phyloP scores from a whole-genome alignment of 2,329 filamentous ascomycete species.

The Capronia epimyces region DNA sequence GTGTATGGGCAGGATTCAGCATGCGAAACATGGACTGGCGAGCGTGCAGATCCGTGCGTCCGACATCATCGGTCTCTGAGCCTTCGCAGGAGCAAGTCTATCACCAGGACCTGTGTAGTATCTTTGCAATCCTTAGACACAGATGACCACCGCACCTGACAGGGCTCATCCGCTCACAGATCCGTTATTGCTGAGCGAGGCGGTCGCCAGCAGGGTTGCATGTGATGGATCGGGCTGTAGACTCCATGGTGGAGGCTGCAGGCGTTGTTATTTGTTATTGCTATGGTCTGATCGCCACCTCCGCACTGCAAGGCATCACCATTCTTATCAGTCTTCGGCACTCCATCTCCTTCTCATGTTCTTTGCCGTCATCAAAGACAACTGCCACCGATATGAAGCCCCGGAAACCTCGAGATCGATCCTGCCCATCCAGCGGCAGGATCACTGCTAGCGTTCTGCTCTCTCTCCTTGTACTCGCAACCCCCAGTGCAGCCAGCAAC shows the following conservation, averaged over 20 bases:
- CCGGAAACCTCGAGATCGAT: constrained; percentile 13
- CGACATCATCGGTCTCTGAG: constrained; percentile 1
- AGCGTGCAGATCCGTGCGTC: constrained; percentile 24
- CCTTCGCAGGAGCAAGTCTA: background rate
- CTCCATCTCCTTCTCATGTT: constrained; percentile 2
- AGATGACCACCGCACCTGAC: constrained; percentile 9
- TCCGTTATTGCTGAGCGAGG: constrained; percentile 1
- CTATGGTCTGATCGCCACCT: constrained; percentile 6
- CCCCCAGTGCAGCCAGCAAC: constrained; percentile 12
- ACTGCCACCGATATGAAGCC: constrained; percentile 20
- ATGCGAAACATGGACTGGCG: constrained; percentile 19
- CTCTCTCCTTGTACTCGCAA: constrained; percentile 59
- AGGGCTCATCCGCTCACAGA: constrained; percentile 11
- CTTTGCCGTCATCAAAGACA: background rate
- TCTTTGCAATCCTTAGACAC: too few relatives aligned
- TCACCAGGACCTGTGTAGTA: background rate
- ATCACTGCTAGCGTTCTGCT: constrained; percentile 60
- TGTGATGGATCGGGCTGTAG: constrained; percentile 12
- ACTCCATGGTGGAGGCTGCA: background rate
- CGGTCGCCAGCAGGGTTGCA: constrained; percentile 1
- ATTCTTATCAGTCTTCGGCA: constrained; percentile 2
- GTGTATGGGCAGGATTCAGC: background rate
- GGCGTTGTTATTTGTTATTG: constrained; percentile 2
- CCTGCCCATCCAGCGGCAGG: constrained; percentile 55
- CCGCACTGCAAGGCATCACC: background rate